Conservation (phyloP, 108 stramenopile species). For the Skeletonema tropicum region DNA sequence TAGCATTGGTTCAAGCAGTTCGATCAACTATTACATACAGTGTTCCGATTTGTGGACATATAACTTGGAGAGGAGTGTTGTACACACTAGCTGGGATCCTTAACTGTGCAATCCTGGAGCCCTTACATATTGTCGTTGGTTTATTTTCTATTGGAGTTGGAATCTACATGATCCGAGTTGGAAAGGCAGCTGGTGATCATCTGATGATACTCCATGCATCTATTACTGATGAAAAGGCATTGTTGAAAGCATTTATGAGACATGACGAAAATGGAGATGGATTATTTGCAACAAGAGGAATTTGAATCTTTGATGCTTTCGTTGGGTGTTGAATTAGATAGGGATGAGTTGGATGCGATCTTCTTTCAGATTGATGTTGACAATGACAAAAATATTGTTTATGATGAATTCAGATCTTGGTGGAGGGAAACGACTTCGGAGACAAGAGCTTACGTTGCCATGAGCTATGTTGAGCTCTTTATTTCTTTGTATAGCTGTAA, state of each 20-base stretch:
- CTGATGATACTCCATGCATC: conserved; percentile 29
- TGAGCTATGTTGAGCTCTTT: neutral
- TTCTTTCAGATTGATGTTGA: conserved; percentile 57
- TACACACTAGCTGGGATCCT: conserved; percentile 20
- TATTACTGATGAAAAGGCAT: conserved; percentile 48
- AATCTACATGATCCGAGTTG: conserved; percentile 21
- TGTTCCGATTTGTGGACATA: conserved; percentile 8
- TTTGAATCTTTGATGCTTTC: conserved; percentile 49
- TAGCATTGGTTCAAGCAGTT: neutral
- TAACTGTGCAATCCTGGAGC: conserved; percentile 14
- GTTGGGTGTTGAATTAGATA: conserved; percentile 51
- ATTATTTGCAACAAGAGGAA: conserved; percentile 52
- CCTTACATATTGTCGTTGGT: conserved; percentile 22
- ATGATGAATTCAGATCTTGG: conserved; percentile 63
- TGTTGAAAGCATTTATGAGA: conserved; percentile 47
- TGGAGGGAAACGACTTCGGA: conserved; percentile 47
- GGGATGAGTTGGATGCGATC: conserved; percentile 59
- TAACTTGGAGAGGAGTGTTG: conserved; percentile 20
- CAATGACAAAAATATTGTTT: conserved; percentile 58
- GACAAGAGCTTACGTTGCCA: neutral
- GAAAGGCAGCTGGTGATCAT: conserved; percentile 10
- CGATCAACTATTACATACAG: conserved; percentile 2
- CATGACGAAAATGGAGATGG: conserved; percentile 52
- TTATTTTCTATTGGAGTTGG: conserved; percentile 19
- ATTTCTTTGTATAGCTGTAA: too few relatives aligned